Evolutionary conservation across 2,329 filamentous ascomycete species (phyloP).

Genomic region (Hypoxylon sp.): DNA sequence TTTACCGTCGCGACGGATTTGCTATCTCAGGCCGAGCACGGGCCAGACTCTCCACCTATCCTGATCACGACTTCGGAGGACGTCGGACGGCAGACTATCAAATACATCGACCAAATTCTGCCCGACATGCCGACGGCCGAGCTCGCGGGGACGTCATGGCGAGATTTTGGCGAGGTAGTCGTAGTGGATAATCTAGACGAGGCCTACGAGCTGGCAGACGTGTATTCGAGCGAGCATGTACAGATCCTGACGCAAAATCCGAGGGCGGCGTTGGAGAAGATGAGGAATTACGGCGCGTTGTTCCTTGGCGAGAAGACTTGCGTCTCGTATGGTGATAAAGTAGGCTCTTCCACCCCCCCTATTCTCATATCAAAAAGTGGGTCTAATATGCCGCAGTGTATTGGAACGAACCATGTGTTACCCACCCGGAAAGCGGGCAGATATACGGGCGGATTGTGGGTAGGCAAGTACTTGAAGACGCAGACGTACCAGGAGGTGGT

Average conservation of each 20-base stretch:
- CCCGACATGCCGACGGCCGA: slow-evolving; percentile 60
- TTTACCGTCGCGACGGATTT: slow-evolving; percentile 95
- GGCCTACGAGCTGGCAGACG: slow-evolving; percentile 61
- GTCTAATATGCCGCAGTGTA: slow-evolving; percentile 56
- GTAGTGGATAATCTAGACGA: slow-evolving; percentile 63
- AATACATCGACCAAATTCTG: slow-evolving; percentile 57
- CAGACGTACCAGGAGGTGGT: slow-evolving; percentile 68
- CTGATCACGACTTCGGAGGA: slow-evolving; percentile 63
- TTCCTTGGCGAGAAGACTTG: slow-evolving; percentile 68
- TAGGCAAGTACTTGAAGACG: slow-evolving; percentile 67
- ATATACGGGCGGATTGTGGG: slow-evolving; percentile 69
- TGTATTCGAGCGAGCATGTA: slow-evolving; percentile 66
- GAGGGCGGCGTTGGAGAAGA: slow-evolving; percentile 64
- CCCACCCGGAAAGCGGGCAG: slow-evolving; percentile 63
- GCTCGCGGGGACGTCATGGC: slow-evolving; percentile 62
- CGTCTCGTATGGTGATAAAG: slow-evolving; percentile 69
- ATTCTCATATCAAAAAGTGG: not conserved
- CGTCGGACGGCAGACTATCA: slow-evolving; percentile 58
- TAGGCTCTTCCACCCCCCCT: slow-evolving; percentile 37
- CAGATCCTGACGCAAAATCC: slow-evolving; percentile 64
- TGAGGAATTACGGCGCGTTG: slow-evolving; percentile 65
- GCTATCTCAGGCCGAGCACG: slow-evolving; percentile 88
- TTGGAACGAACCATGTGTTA: slow-evolving; percentile 69
- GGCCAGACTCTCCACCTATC: slow-evolving; percentile 65
- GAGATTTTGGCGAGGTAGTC: slow-evolving; percentile 62